Evolutionary conservation across 331 rosid species (phyloP), one percentile per base, ranked within the genome.

Genomic region (Dryas integrifolia): DNA sequence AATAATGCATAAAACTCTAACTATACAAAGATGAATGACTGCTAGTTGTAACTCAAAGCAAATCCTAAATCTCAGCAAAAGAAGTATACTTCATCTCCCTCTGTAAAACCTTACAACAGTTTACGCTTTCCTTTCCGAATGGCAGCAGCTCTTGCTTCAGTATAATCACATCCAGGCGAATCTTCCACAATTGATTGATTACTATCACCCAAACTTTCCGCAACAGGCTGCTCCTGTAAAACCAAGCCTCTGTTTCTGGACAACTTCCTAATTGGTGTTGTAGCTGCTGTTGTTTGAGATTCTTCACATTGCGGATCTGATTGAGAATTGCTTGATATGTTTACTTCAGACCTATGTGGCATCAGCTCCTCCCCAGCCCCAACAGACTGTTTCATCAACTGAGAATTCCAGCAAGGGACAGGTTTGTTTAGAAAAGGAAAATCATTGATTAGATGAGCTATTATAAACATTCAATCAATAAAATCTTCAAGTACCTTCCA

Each of bases 251-350:
- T 85, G 18, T 92, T 90, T 35, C 97, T 76, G 2, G 84, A 76
- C n/a, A 90, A 72, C 81, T 86, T 90, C 78, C 90, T 75, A 26
- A 90, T 90, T 21, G 98, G 97, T 5, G 90, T 90, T 1, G 86
- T 76, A 12, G 85, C 73, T 58, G 64, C 58, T 43, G 77, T 64
- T 49, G 75, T 48, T 9, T 67, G 82, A 46, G 82, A 81, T 69
- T 75, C 26, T 4, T 58, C 67, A 15, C 49, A 68, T 8, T 39
- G 47, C 21, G 53, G 41, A 47, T 61, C 60, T 4, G 7, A 52
- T 61, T 58, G 71, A 62, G 7, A 39, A 50, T 56, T 12, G 18
- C 18, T 73, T n/a, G 55, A 3, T 73, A 82, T 45, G 16, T 77
- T 26, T 65, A 51, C n/a, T 69, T 56, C 16, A 24, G n/a, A 45